Conservation (phyloP, 345 rosid genomes). For the Citrus unshiu region DNA sequence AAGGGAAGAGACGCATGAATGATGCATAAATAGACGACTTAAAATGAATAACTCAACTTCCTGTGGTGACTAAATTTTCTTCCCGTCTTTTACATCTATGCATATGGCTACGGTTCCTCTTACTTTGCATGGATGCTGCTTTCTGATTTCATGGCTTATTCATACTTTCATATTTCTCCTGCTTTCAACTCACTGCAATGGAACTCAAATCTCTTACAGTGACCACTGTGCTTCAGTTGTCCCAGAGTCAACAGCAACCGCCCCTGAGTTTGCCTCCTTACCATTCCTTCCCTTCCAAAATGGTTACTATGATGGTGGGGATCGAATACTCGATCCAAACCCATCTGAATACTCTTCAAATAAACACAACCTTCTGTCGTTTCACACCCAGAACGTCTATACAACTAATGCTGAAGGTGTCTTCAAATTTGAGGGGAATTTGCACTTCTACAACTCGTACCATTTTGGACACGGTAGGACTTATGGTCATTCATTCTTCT, state of each 20-base stretch:
- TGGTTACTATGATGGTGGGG: constrained; percentile 30
- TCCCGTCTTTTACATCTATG: neutral
- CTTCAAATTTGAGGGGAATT: constrained; percentile 24
- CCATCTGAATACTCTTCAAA: neutral
- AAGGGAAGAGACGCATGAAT: neutral
- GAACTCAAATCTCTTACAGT: constrained; percentile 6
- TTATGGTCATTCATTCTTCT: neutral
- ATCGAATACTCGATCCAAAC: neutral
- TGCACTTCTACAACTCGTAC: neutral
- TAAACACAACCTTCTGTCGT: neutral
- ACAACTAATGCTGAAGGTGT: constrained; percentile 9
- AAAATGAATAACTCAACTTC: neutral
- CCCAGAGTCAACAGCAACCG: neutral
- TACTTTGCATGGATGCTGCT: neutral
- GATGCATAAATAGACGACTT: neutral
- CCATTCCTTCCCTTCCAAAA: constrained; percentile 24
- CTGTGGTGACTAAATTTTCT: neutral
- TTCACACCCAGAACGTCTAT: constrained; percentile 18
- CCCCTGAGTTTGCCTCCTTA: constrained; percentile 12
- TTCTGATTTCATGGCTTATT: neutral
- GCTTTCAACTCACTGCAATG: neutral
- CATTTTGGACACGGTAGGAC: neutral
- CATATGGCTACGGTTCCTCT: neutral
- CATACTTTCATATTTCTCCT: neutral
- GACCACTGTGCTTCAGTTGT: constrained; percentile 8